A percentile compares a stretch with the other conserved stretches of the same genome.
These are phyloP conservation scores for Avena atlantica DNA, from an alignment of 176 grass and related monocot genomes.

Conservation along the genomic window DNA sequence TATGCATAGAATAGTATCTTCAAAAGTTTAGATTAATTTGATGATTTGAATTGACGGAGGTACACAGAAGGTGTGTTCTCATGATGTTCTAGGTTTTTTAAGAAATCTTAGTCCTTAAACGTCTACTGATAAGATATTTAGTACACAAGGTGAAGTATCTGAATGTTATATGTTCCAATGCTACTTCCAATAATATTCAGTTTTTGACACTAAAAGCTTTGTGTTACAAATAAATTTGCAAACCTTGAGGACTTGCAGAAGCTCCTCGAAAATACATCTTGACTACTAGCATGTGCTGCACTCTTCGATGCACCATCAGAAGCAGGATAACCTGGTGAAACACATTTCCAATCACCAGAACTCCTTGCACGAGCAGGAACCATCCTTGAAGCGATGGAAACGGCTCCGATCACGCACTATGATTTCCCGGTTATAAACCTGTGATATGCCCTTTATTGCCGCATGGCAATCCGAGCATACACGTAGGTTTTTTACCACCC, in stretches of 20 bases:
- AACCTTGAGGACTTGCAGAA: constrained; percentile 1
- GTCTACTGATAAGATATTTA: background rate
- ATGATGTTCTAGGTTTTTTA: background rate
- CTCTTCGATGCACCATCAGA: background rate
- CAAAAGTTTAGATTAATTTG: background rate
- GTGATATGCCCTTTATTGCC: constrained; percentile 68
- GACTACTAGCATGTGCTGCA: background rate
- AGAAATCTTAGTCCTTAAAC: background rate
- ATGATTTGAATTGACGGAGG: background rate
- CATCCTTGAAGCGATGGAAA: constrained; percentile 73
- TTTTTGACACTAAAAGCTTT: constrained; percentile 24
- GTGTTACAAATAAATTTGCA: background rate
- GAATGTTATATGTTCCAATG: constrained; percentile 1
- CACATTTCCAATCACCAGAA: constrained; percentile 64
- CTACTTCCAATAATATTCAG: background rate
- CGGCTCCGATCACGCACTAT: constrained; percentile 68
- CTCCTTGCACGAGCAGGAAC: constrained; percentile 67
- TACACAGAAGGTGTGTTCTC: background rate
- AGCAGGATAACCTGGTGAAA: constrained; percentile 29
- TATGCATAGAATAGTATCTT: constrained; percentile 6
- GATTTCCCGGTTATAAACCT: constrained; percentile 61
- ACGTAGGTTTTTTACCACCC: constrained; percentile 74
- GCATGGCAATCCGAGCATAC: constrained; percentile 65
- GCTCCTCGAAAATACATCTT: background rate
- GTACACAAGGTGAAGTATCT: background rate